These are phyloP conservation scores for Ophiostoma novo-ulmi DNA, from an alignment of 2,329 filamentous ascomycete species.

Conservation along the genomic window DNA sequence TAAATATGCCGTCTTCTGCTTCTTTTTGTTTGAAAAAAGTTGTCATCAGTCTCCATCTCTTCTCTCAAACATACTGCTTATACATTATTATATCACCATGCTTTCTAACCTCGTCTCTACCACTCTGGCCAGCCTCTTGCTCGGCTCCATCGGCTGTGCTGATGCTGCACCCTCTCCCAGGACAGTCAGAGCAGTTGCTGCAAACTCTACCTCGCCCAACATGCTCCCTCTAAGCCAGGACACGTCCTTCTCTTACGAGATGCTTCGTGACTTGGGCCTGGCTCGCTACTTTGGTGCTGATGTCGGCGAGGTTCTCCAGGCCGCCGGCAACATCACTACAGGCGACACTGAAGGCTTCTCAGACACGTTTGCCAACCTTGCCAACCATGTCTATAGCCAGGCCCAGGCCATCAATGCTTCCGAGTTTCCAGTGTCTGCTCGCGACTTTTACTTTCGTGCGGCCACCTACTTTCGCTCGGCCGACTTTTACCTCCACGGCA, in stretches of 20 bases:
- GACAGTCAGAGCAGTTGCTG: neutral
- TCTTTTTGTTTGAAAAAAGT: neutral
- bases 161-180: neutral
- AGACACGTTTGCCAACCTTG: neutral
- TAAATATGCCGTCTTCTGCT: neutral
- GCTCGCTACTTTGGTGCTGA: constrained; percentile 31
- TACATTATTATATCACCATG: neutral
- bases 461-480: constrained; percentile 37
- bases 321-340: constrained; percentile 30
- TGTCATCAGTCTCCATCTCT: neutral
- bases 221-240: constrained; percentile 31
- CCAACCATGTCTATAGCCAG: constrained; percentile 21
- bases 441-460: constrained; percentile 35
- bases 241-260: constrained; percentile 30
- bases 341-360: constrained; percentile 31
- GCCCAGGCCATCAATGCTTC: constrained; percentile 27
- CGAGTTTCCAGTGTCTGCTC: constrained; percentile 29
- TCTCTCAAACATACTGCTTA: neutral
- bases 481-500: constrained; percentile 38
- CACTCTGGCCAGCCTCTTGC: neutral
- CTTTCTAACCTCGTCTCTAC: neutral
- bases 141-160: neutral
- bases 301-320: constrained; percentile 32
- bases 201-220: neutral
- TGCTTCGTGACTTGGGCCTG: constrained; percentile 29